A percentile compares a stretch with the other conserved stretches of the same genome.
Conservation (phyloP, 1,284 basidiomycete species). For the Schizophyllum commune region DNA sequence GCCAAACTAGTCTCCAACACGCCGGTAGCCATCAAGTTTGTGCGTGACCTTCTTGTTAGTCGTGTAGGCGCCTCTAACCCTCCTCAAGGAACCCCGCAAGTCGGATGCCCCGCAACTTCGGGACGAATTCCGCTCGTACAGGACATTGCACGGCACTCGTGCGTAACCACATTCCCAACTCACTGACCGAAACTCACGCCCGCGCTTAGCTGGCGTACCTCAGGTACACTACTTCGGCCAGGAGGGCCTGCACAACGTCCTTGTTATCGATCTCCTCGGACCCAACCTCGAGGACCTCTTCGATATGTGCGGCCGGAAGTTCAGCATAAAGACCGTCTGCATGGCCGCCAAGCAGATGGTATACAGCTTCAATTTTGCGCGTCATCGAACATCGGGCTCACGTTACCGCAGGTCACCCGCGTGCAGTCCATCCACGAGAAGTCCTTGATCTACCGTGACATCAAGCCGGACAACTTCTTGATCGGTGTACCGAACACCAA, state of each 20-base stretch:
- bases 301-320: constrained; percentile 98
- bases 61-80: constrained; percentile 12
- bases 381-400: constrained; percentile 10
- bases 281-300: constrained; percentile 96
- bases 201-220: constrained; percentile 74
- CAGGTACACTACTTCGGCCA: constrained; percentile 99
- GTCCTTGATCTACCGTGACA: constrained; percentile 98
- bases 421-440: constrained; percentile 98
- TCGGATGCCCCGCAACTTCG: constrained; percentile 96
- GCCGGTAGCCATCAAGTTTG: constrained; percentile 98
- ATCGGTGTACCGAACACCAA: constrained; percentile 94
- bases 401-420: constrained; percentile 70
- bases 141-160: constrained; percentile 91
- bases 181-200: constrained; percentile 9
- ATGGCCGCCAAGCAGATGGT: constrained; percentile 99
- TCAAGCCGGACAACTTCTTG: constrained; percentile 98
- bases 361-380: constrained; percentile 19
- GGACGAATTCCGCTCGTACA: constrained; percentile 96
- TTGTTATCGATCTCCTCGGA: constrained; percentile 95
- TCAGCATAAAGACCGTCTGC: constrained; percentile 94
- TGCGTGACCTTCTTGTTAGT: constrained; percentile 32
- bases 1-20: constrained; percentile 84
- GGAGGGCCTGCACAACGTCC: constrained; percentile 94
- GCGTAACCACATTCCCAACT: constrained; percentile 27
- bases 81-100: constrained; percentile 86